A percentile compares a stretch with the other conserved stretches of the same genome.
Conservation (phyloP, 2,329 filamentous ascomycete species). For the Huntiella moniliformis region DNA sequence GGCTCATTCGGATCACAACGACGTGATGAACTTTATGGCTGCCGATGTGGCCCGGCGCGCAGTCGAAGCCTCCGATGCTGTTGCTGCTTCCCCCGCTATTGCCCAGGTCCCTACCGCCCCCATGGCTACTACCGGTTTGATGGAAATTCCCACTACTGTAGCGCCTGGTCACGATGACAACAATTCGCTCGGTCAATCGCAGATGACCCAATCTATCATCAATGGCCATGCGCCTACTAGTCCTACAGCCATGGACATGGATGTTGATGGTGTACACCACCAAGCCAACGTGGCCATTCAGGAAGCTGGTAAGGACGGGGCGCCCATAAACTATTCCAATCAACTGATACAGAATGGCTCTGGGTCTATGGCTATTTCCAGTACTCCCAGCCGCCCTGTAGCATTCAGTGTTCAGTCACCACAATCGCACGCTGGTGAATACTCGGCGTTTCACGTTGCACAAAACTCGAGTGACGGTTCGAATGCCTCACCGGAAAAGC, state of each 20-base stretch:
- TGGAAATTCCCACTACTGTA: conserved; percentile 19
- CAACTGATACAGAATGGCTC: conserved; percentile 22
- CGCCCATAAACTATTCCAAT: conserved; percentile 36
- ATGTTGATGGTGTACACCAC: conserved; percentile 23
- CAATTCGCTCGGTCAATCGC: conserved; percentile 26
- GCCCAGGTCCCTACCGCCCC: conserved; percentile 18
- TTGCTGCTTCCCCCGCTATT: conserved; percentile 19
- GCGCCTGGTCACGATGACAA: conserved; percentile 16
- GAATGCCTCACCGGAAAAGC: conserved; percentile 46
- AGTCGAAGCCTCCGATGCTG: conserved; percentile 12
- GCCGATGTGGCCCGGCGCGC: conserved; percentile 9
- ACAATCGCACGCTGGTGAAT: conserved; percentile 11
- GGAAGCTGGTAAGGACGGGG: conserved; percentile 23
- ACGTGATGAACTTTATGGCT: conserved; percentile 10
- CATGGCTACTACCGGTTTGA: neutral
- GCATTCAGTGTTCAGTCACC: conserved; percentile 35
- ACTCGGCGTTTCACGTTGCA: neutral
- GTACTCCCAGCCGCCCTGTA: conserved; percentile 31
- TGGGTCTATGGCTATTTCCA: conserved; percentile 21
- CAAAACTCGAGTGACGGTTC: neutral
- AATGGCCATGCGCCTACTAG: conserved; percentile 29
- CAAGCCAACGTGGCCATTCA: conserved; percentile 12
- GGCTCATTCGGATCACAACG: conserved; percentile 7
- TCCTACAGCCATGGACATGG: conserved; percentile 36
- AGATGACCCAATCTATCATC: conserved; percentile 29